phyloP scores from a whole-genome alignment of 805 yeast genomes.

The Kluyveromyces wickerhamii region DNA sequence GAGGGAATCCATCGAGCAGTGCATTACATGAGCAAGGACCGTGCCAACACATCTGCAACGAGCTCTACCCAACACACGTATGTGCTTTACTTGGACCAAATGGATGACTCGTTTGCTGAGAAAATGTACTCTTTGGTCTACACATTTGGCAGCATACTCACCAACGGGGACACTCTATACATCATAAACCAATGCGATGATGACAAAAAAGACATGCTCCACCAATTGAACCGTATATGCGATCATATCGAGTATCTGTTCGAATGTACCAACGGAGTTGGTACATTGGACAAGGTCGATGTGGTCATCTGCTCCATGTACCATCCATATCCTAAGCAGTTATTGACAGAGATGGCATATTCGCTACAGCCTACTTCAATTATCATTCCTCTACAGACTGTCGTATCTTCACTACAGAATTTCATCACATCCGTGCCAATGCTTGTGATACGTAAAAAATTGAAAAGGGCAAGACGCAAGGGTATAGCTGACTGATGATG shows the following conservation, averaged over 20 bases:
- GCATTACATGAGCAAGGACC: constrained; percentile 14
- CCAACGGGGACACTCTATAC: constrained; percentile 75
- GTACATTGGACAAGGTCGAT: constrained; percentile 17
- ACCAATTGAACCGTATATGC: constrained; percentile 4
- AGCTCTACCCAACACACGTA: constrained; percentile 34
- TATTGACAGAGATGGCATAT: constrained; percentile 31
- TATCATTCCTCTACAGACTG: constrained; percentile 24
- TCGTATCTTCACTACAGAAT: constrained; percentile 24
- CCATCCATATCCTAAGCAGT: constrained; percentile 34
- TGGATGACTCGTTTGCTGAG: constrained; percentile 56
- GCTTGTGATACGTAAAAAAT: constrained; percentile 26
- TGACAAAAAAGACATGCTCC: constrained; percentile 9
- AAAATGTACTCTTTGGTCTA: constrained; percentile 67
- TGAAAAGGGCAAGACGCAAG: constrained; percentile 22
- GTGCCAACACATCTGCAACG: constrained; percentile 11
- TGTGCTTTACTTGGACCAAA: constrained; percentile 71
- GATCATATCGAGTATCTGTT: constrained; percentile 16
- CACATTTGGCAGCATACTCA: constrained; percentile 77
- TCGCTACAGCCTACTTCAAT: constrained; percentile 29
- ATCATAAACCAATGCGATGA: constrained; percentile 37
- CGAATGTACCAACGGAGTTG: constrained; percentile 22
- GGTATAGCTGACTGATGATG: constrained; percentile 23
- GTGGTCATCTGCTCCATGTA: constrained; percentile 30
- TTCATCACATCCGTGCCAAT: constrained; percentile 29
- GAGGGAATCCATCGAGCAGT: constrained; percentile 24